These are phyloP conservation scores for Helminthosporium solani DNA, from an alignment of 2,329 filamentous ascomycete species.

Conservation along the genomic window DNA sequence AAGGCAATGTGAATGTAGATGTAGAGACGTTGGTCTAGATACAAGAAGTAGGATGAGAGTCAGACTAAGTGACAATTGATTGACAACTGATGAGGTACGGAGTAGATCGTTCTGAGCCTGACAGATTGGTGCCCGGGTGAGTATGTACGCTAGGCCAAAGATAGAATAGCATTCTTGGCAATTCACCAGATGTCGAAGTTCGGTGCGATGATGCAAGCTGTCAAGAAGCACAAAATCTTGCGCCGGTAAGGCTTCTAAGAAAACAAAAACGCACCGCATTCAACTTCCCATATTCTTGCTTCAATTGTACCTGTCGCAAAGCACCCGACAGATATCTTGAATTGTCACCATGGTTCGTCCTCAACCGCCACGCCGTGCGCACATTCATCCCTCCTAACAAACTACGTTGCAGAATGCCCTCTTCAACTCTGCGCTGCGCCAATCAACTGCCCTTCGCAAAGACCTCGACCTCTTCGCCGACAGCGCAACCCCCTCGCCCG, in stretches of 20 bases:
- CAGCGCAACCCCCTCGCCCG: slow-evolving; percentile 58
- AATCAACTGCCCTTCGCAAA: slow-evolving; percentile 75
- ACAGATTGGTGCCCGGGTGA: too few relatives aligned
- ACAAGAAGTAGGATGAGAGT: too few relatives aligned
- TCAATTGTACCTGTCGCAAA: neutral
- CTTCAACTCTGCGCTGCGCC: slow-evolving; percentile 83
- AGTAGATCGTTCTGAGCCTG: too few relatives aligned
- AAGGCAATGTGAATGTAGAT: too few relatives aligned
- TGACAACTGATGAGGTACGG: too few relatives aligned
- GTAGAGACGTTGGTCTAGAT: too few relatives aligned
- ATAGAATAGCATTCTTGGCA: slow-evolving; percentile 10
- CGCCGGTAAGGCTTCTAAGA: slow-evolving; percentile 19
- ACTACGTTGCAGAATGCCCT: slow-evolving; percentile 64
- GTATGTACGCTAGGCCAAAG: too few relatives aligned
- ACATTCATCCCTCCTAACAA: neutral
- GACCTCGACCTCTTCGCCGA: slow-evolving; percentile 72
- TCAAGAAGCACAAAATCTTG: slow-evolving; percentile 23
- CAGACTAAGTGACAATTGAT: too few relatives aligned
- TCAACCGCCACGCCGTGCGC: neutral
- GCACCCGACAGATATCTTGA: neutral
- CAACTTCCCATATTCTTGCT: neutral
- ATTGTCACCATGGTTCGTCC: slow-evolving; percentile 22
- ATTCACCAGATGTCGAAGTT: slow-evolving; percentile 10
- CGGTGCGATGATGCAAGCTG: slow-evolving; percentile 35
- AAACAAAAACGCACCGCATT: neutral